Base-by-base conservation (phyloP, 2,329 filamentous ascomycete genomes). In the Claviceps citrina region DNA sequence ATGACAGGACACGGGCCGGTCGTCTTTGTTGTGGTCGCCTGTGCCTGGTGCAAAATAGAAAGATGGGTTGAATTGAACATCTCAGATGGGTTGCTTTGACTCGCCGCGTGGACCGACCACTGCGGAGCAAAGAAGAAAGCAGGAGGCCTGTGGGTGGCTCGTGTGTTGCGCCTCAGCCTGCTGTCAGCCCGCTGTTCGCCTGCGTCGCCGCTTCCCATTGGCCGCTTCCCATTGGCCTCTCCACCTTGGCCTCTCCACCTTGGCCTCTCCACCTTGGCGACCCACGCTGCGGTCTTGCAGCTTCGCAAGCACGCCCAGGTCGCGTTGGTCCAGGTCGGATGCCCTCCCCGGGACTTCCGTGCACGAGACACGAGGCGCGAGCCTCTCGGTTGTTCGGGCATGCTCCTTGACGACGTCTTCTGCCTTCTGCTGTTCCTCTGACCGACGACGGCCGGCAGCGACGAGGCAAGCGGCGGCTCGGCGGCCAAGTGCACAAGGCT, bases 251-350 rank as follows among this genome's bases (percentile, higher is more conserved):
- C n/a, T n/a, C n/a, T n/a, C n/a, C n/a, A n/a, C n/a, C n/a, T 24
- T 19, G 24, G 13, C 38, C 38, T 26, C 40, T 26, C 40, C 40
- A 42, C 40, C 36, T 39, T 24, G 20, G 31, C n/a, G 18, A 24
- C 36, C 36, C 25, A 35, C 31, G 35, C 40, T 42, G 25, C 34
- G n/a, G 30, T 15, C 27, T 24, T n/a, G n/a, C n/a, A n/a, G n/a
- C 28, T 30, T 30, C 36, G 41, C 41, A 43, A 43, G 25, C 32
- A 31, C 32, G 40, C 40, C 41, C 40, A 39, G 1, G 24, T 31
- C 40, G 43, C 44, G 34, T 41, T 44, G 42, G 44, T 34, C 38
- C 38, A 39, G 18, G 35, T 16, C 43, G 43, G 44, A 47, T 47
- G 31, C 30, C 27, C 41, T 39, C 39, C 45, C 43, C 45, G 41